Percentiles rank a stretch among this genome's conserved stretches.
Conservation (phyloP, 2,329 filamentous ascomycete genomes). For the Verticillium klebahnii region DNA sequence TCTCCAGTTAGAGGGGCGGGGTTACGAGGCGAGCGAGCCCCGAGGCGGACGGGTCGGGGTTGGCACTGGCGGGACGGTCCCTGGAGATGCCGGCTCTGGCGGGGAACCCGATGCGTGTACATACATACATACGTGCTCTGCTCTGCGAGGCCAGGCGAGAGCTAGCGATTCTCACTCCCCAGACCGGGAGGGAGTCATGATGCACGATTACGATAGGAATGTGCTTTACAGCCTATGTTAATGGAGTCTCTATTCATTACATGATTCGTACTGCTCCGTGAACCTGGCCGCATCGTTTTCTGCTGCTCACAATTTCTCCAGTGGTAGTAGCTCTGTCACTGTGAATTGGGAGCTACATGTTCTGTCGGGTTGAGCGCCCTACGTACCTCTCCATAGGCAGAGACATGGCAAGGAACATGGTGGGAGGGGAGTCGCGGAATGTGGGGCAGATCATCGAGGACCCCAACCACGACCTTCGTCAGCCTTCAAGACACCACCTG, state of each 20-base stretch:
- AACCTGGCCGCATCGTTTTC: background rate
- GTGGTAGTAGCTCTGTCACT: no score
- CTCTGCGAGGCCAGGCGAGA: background rate
- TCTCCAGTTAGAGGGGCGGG: conserved; percentile 24
- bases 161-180: background rate
- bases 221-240: background rate
- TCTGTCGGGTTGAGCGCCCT: background rate
- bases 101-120: background rate
- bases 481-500: background rate
- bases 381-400: no score
- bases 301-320: no score
- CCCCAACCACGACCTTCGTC: background rate
- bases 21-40: no score
- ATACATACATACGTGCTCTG: background rate
- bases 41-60: no score
- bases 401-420: no score
- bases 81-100: background rate
- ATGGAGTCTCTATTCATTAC: background rate
- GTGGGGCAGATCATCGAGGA: background rate
- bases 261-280: background rate
- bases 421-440: background rate
- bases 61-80: no score
- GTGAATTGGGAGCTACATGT: no score
- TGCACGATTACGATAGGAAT: background rate
- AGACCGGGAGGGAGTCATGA: background rate